Percentiles rank a stretch among this genome's conserved stretches.
Evolutionary conservation across 116 monocot genomes (phyloP).

Genomic region (Papilionanthe hybrid): DNA sequence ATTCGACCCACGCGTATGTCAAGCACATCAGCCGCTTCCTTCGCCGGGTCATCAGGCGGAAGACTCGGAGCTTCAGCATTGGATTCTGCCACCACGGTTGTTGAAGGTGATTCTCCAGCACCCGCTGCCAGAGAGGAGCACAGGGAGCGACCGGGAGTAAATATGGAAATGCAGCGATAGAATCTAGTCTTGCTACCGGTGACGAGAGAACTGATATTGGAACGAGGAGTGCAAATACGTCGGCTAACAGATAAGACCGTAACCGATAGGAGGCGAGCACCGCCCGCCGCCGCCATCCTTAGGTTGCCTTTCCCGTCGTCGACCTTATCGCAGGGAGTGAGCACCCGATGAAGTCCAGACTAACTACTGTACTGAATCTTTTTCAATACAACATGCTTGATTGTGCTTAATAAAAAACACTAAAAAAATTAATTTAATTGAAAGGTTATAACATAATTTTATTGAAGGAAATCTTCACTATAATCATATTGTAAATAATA

Average conservation of each 20-base stretch:
- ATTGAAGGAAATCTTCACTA: too few species aligned
- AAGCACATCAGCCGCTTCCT: slow-evolving; percentile 40
- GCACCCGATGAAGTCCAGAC: background rate
- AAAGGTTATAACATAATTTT: too few species aligned
- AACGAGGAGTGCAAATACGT: background rate
- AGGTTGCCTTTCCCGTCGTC: background rate
- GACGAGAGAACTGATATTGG: background rate
- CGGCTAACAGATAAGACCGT: background rate
- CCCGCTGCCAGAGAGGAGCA: background rate
- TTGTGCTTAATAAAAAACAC: too few species aligned
- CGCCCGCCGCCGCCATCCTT: background rate
- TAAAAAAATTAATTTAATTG: too few species aligned
- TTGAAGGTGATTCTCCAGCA: background rate
- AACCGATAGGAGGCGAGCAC: background rate
- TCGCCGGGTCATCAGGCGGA: slow-evolving; percentile 22
- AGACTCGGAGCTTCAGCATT: background rate
- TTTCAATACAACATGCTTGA: too few species aligned
- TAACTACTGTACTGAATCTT: too few species aligned
- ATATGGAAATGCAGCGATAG: background rate
- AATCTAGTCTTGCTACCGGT: background rate
- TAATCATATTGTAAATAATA: too few species aligned
- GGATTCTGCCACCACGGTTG: background rate
- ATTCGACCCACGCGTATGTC: slow-evolving; percentile 62
- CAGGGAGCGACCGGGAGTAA: background rate
- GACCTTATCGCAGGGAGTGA: background rate